Percentiles rank a stretch among this genome's conserved stretches.
Conservation (phyloP, 2,329 filamentous ascomycete genomes). For the Penicillium sp. region DNA sequence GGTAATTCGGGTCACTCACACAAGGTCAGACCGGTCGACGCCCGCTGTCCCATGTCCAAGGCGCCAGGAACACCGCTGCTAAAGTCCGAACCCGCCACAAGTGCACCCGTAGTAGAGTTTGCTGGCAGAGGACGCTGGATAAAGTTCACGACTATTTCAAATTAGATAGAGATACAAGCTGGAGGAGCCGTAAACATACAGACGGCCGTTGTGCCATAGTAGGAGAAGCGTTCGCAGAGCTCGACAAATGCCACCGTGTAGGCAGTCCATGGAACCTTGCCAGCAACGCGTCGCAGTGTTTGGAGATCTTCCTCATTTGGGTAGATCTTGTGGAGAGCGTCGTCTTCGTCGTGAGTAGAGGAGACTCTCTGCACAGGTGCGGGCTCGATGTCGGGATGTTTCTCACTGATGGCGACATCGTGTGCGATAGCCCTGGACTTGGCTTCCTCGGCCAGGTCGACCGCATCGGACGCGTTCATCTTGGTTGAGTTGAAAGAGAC, state of each 20-base stretch:
- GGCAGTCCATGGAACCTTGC: constrained; percentile 56
- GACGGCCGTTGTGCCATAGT: constrained; percentile 66
- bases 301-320: constrained; percentile 35
- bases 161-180: constrained; percentile 7
- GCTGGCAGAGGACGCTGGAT: constrained; percentile 54
- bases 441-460: constrained; percentile 24
- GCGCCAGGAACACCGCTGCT: constrained; percentile 45
- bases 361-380: not conserved
- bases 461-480: constrained; percentile 27
- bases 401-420: constrained; percentile 17
- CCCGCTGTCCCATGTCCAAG: constrained; percentile 55
- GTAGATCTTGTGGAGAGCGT: constrained; percentile 5
- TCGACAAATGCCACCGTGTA: constrained; percentile 70
- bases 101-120: constrained; percentile 52
- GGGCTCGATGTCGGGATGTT: constrained; percentile 12
- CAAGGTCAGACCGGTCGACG: constrained; percentile 49
- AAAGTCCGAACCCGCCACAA: constrained; percentile 15
- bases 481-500: not conserved
- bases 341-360: constrained; percentile 1
- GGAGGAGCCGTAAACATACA: constrained; percentile 47
- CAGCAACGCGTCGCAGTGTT: constrained; percentile 35
- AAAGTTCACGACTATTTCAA: constrained; percentile 55
- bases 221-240: constrained; percentile 71
- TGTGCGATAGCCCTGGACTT: constrained; percentile 21
- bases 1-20: constrained; percentile 31